Percentiles rank a stretch among this genome's conserved stretches.
Evolutionary conservation across 805 yeast genomes (phyloP).

Genomic region (Starmerella vaccinii): DNA sequence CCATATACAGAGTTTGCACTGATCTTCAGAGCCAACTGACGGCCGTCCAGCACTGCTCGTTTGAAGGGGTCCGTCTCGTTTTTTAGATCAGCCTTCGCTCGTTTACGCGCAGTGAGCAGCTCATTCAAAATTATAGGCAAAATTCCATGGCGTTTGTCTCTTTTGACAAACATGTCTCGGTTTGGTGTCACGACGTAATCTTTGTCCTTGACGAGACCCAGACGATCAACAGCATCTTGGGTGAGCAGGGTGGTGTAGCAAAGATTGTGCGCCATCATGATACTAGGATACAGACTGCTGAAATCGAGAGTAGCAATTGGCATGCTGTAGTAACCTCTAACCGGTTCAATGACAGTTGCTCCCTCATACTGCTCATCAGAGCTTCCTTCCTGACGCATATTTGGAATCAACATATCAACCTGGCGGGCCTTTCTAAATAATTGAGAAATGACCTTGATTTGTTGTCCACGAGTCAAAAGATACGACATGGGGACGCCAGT

Average conservation of each 20-base stretch:
- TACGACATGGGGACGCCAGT: constrained; percentile 97
- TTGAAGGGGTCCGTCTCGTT: constrained; percentile 91
- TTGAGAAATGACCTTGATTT: constrained; percentile 93
- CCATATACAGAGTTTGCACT: constrained; percentile 99
- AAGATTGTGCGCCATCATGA: constrained; percentile 97
- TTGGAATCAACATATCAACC: constrained; percentile 81
- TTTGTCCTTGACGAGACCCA: constrained; percentile 51
- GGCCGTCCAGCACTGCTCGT: constrained; percentile 87
- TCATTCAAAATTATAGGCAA: constrained; percentile 87
- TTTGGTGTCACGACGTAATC: constrained; percentile 86
- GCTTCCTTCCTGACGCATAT: constrained; percentile 67
- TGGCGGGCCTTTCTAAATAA: constrained; percentile 84
- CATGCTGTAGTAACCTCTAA: constrained; percentile 87
- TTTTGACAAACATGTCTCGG: constrained; percentile 79
- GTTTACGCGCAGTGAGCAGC: constrained; percentile 79
- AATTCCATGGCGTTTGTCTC: constrained; percentile 63
- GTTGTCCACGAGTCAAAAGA: constrained; percentile 86
- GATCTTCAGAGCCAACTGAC: constrained; percentile 90
- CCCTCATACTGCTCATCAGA: constrained; percentile 93
- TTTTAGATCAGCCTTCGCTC: constrained; percentile 82
- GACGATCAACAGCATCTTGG: constrained; percentile 49
- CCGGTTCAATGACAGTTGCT: constrained; percentile 97
- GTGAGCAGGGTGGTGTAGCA: constrained; percentile 86
- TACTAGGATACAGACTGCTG: constrained; percentile 93
- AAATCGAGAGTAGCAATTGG: constrained; percentile 98